Base-by-base conservation (phyloP, 1,284 basidiomycete species). In the Entoloma clypeatum region DNA sequence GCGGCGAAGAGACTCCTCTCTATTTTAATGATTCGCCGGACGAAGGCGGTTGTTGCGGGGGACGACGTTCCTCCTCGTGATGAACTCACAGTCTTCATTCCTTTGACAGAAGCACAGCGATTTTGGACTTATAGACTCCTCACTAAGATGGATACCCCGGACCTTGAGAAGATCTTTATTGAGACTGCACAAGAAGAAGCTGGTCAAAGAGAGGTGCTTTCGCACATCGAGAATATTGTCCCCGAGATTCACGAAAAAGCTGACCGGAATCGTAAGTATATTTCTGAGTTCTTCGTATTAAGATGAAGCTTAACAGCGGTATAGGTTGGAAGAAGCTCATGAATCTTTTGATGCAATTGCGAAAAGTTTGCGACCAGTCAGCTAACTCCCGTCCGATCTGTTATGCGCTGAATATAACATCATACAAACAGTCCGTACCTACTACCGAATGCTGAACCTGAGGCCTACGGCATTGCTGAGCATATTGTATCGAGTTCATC, bases 61-160 rank as follows among this genome's bases (percentile, higher is more conserved):
- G 61, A 63, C 30, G 74, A 63, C 32, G 73, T 81, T 11, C 79
- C 79, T 8, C 72, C 76, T 4, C 60, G 70, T 17, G 75, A 79
- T 38, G 79, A 82, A 51, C 57, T 71, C 44, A 76, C 75, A 0
- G 65, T 79, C 7, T 76, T 74, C 51, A 56, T 78, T 38, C 74
- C 79, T 1, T 61, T 81, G 54, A 72, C 74, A 1, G 77, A 79
- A 47, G 68, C 70, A 0, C 79, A 81, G 52, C 58, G 76, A 29
- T 81, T 80, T 50, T 81, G 79, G 79, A 77, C 72, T 4, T 74
- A 75, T 49, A 61, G 74, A 14, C 56, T 81, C 7, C 57, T 81
- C 23, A 77, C 71, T 24, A 61, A 68, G 23, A 65, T 79, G 60
- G 72, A 77, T 42, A 62, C 63, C 3, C 44, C 68, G 13, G 70